Conservation (phyloP, 345 rosid species). For the Citrus reticulata region DNA sequence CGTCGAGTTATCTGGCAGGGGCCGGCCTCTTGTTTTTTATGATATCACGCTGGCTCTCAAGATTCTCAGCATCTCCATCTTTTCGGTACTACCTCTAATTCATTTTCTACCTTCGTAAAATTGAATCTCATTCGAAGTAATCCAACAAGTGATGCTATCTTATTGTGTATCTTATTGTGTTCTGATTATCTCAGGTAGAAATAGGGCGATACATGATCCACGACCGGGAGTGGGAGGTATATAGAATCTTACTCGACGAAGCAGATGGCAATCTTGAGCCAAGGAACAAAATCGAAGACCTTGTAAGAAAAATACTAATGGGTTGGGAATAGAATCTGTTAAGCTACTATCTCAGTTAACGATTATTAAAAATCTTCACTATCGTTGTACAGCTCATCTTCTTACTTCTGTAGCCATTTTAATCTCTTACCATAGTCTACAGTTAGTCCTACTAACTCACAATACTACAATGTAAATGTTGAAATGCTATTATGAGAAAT, state of each 20-base stretch:
- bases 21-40: slow-evolving; percentile 66
- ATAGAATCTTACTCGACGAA: slow-evolving; percentile 59
- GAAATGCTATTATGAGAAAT: neutral
- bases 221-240: slow-evolving; percentile 66
- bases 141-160: neutral
- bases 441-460: neutral
- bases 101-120: neutral
- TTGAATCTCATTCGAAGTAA: neutral
- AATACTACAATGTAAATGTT: slow-evolving; percentile 8
- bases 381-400: neutral
- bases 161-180: neutral
- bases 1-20: slow-evolving; percentile 64
- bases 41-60: slow-evolving; percentile 62
- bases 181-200: slow-evolving; percentile 43
- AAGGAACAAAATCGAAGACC: slow-evolving; percentile 49
- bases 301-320: slow-evolving; percentile 47
- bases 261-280: slow-evolving; percentile 35
- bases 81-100: slow-evolving; percentile 41
- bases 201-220: slow-evolving; percentile 54
- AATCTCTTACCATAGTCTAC: neutral
- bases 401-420: neutral
- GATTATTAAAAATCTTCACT: neutral
- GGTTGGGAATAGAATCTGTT: slow-evolving; percentile 50
- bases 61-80: slow-evolving; percentile 37
- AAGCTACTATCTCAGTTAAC: neutral